These are phyloP conservation scores for Dipteronia dyeriana DNA, from an alignment of 345 rosid genomes.

Conservation along the genomic window DNA sequence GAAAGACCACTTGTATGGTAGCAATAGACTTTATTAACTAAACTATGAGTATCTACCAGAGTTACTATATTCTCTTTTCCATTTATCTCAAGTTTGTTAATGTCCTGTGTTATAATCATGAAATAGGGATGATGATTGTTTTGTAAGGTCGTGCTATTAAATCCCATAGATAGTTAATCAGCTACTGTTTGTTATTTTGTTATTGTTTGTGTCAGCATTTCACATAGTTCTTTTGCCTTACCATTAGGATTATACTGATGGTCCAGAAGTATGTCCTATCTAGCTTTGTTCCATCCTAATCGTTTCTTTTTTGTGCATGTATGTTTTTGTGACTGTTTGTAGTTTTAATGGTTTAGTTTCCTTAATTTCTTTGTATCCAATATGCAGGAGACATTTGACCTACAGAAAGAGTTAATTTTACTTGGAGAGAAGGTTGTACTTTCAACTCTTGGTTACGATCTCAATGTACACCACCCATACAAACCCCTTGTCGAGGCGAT, in stretches of 20 bases:
- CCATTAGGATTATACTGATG: background rate
- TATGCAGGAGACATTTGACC: constrained; percentile 46
- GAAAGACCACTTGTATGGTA: background rate
- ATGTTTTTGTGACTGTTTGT: background rate
- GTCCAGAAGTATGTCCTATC: background rate
- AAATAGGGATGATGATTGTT: background rate
- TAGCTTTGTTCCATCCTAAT: background rate
- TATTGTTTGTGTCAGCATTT: background rate
- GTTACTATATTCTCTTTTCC: background rate
- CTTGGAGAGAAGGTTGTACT: constrained; percentile 45
- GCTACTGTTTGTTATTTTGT: background rate
- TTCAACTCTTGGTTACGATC: constrained; percentile 44
- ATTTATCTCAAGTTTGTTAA: background rate
- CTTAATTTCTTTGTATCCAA: background rate
- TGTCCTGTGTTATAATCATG: background rate
- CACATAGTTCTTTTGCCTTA: background rate
- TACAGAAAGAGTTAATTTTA: constrained; percentile 45
- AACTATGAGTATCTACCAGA: background rate
- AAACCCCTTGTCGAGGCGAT: constrained; percentile 52
- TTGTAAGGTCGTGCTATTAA: background rate
- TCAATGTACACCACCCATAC: constrained; percentile 44
- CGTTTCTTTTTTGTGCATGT: background rate
- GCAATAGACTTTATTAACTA: background rate
- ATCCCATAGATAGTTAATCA: background rate
- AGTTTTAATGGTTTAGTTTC: background rate